Conservation (phyloP, 2,329 filamentous ascomycete species). For the Akanthomyces dipterigenus region DNA sequence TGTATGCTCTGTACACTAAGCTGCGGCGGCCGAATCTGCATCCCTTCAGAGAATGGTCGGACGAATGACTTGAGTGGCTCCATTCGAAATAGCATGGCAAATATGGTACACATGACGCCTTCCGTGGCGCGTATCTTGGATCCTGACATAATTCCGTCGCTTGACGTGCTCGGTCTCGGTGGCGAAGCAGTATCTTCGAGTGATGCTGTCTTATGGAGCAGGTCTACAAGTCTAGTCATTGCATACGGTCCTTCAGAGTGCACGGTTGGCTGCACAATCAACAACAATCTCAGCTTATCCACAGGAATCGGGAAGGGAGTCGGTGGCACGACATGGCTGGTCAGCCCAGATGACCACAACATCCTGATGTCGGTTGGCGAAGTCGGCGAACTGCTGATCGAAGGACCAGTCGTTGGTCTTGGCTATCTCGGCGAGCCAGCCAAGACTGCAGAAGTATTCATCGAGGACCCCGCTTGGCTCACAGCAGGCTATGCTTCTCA, state of each 20-base stretch:
- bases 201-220: conserved; percentile 42
- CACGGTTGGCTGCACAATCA: conserved; percentile 45
- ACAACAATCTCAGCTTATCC: conserved; percentile 33
- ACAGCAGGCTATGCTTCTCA: conserved; percentile 28
- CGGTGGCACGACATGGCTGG: conserved; percentile 44
- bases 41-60: conserved; percentile 47
- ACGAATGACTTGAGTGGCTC: conserved; percentile 44
- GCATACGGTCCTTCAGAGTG: conserved; percentile 50
- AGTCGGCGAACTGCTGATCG: conserved; percentile 47
- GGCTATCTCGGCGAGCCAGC: conserved; percentile 53
- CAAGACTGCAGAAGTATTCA: conserved; percentile 53
- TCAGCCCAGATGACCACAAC: conserved; percentile 40
- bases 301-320: conserved; percentile 43
- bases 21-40: conserved; percentile 43
- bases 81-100: conserved; percentile 36
- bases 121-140: conserved; percentile 43
- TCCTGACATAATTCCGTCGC: conserved; percentile 36
- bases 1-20: conserved; percentile 49
- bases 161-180: conserved; percentile 42
- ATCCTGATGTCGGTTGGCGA: conserved; percentile 40
- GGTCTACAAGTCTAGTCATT: conserved; percentile 40
- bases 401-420: conserved; percentile 54
- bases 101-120: conserved; percentile 46
- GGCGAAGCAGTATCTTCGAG: conserved; percentile 47
- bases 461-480: conserved; percentile 49